phyloP scores from a whole-genome alignment of 768 basidiomycete species.

The Podaxis carcinomalis region DNA sequence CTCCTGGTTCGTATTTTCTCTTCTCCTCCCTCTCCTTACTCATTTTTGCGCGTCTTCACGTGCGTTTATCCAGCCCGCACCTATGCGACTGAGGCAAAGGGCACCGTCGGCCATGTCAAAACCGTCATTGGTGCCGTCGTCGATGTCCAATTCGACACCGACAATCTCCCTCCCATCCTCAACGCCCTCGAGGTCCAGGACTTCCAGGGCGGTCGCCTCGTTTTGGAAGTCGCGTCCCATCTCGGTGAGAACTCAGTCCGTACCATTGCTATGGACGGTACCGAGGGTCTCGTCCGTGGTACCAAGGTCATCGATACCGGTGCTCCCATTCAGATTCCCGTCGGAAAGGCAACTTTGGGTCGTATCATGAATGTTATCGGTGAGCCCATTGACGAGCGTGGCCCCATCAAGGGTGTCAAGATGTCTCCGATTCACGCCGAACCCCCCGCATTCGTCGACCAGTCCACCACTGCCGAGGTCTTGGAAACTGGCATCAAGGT shows the following conservation, averaged over 20 bases:
- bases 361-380: conserved; percentile 99
- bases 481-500: conserved; percentile 99
- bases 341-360: conserved; percentile 90
- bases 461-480: conserved; percentile 98
- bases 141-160: conserved; percentile 97
- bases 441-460: conserved; percentile 95
- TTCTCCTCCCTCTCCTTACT: conserved; percentile 13
- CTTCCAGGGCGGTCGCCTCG: conserved; percentile 92
- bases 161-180: conserved; percentile 93
- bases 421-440: conserved; percentile 93
- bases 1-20: conserved; percentile 44
- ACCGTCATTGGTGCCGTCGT: conserved; percentile 99
- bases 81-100: conserved; percentile 89
- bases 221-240: conserved; percentile 98
- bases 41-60: conserved; percentile 20
- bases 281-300: conserved; percentile 99
- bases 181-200: conserved; percentile 98
- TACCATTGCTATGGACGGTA: conserved; percentile 99
- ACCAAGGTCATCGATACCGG: conserved; percentile 97
- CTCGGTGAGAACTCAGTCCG: conserved; percentile 99
- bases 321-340: conserved; percentile 93
- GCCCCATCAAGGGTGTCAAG: conserved; percentile 96
- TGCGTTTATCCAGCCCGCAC: conserved; percentile 52
- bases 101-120: conserved; percentile 76
- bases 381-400: conserved; percentile 99